Conservation (phyloP, 2,329 filamentous ascomycete genomes). For the Samsoniella hepiali region DNA sequence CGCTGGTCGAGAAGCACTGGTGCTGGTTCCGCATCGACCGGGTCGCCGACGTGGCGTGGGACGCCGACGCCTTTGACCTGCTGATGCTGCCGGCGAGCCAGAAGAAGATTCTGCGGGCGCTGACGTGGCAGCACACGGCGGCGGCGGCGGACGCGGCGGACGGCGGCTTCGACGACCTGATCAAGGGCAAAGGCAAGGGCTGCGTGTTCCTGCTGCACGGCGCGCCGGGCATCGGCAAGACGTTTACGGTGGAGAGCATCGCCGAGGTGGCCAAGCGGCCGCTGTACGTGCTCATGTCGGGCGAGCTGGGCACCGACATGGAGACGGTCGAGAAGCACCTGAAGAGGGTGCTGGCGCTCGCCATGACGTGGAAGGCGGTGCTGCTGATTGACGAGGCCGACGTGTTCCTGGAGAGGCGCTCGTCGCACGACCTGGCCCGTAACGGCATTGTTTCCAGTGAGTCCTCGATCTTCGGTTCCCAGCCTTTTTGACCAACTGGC, state of each 20-base stretch:
- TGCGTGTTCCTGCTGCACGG: slow-evolving; percentile 34
- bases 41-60: not conserved
- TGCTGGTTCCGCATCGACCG: slow-evolving; percentile 12
- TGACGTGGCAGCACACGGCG: not conserved
- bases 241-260: slow-evolving; percentile 28
- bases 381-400: slow-evolving; percentile 30
- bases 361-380: slow-evolving; percentile 25
- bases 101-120: not conserved
- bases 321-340: slow-evolving; percentile 25
- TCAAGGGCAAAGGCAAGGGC: slow-evolving; percentile 26
- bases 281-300: slow-evolving; percentile 28
- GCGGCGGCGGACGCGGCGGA: not conserved
- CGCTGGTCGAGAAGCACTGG: slow-evolving; percentile 4
- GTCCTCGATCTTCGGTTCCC: not conserved
- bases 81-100: not conserved
- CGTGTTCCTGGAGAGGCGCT: slow-evolving; percentile 28
- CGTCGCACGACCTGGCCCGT: slow-evolving; percentile 24
- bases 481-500: no score
- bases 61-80: slow-evolving; percentile 7
- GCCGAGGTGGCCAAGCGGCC: slow-evolving; percentile 26
- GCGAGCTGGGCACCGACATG: slow-evolving; percentile 27
- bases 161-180: slow-evolving; percentile 1
- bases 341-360: slow-evolving; percentile 24
- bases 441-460: slow-evolving; percentile 27
- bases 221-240: slow-evolving; percentile 33